Base-by-base conservation (phyloP, 768 basidiomycete genomes). In the Tephrocybe sp. region DNA sequence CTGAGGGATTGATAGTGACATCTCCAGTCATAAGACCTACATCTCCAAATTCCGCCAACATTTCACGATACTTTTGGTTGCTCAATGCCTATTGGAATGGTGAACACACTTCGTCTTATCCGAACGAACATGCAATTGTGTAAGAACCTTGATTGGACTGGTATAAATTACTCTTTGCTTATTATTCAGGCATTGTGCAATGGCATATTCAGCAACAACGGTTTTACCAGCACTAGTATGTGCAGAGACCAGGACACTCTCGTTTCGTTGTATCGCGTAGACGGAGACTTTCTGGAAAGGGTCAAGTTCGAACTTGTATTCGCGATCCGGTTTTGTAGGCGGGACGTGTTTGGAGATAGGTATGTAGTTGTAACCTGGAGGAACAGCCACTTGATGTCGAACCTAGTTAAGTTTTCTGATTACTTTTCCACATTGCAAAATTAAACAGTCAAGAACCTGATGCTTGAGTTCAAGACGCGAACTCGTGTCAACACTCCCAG, bases 151-250 rank as follows among this genome's bases (percentile, higher is more conserved):
- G 73, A 99, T 99, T 47, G 97, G 97, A 79, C 91, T 94, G 19
- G 97, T 99, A 72, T 99, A 99, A 54, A 98, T 97, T 60, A 98
- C 96, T 67, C 97, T 80, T 71, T 97, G 91, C 63, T 92, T 93
- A 63, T 89, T 86, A 68, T 85, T 86, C 60, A 99, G 74, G 78
- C 91, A 95, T 66, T 93, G 92, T 0, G 97, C 97, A 64, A 99
- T 98, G 38, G 97, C 97, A 69, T 98, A 99, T 75, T 99, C 97
- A 38, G 97, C 97, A 53, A 99, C 97, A 54, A 98, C 97, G 2
- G 97, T 99, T 73, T 99, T 99, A 62, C 97, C 97, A 28, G 97
- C 97, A 69, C 92, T 95, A 5, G 97, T 99, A 73, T 99, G 97
- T 0, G 97, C 97, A 19, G 96, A 98, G 13, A 99, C 97, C 43